Evolutionary conservation across 305 asterid species (phyloP), one percentile per base, ranked within the genome.

Genomic region (Striga hermonthica): DNA sequence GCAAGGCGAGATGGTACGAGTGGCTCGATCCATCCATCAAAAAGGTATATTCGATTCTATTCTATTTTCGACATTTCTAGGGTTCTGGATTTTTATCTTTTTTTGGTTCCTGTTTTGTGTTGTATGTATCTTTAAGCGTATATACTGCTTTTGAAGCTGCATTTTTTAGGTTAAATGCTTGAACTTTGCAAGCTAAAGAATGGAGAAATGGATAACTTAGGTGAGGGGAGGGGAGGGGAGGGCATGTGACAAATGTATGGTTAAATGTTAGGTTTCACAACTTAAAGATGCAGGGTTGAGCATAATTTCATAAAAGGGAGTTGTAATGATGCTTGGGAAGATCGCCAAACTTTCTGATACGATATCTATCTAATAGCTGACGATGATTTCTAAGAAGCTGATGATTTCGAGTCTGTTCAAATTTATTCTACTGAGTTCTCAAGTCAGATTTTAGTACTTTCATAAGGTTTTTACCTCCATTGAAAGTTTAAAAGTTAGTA

Each of bases 1-100:
- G 98, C 83, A 92, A 92, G 73, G 97, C 98, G 57, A 84, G 98
- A 13, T 89, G 98, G 98, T 89, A 92, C 41, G 96, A 89, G 81
- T 92, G 98, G 98, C 90, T 92, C 28, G 97, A 92, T 66, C 98
- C 98, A 56, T 89, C 98, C 3, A 92, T 92, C 8, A 89, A 92
- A 73, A 92, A 92, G 95, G 98, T 76, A 47, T 14, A 38, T 14
- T 22, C 28, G 43, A 40, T 16, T 40, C 35, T 39, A 53, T 45
- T 54, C 7, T 6, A 2, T 67, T 67, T 34, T 53, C 35, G 34
- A 8, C 13, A 8, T 9, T 31, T 56, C 44, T 14, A 34, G 44
- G 28, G 39, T 57, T 40, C 5, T 5, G 6, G 6, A 45, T n/a
- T 49, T 22, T 22, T 22, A 0, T 22, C 2, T 2, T 22, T 22